Conservation (phyloP, 1,284 basidiomycete genomes). For the Sparassis latifolia region DNA sequence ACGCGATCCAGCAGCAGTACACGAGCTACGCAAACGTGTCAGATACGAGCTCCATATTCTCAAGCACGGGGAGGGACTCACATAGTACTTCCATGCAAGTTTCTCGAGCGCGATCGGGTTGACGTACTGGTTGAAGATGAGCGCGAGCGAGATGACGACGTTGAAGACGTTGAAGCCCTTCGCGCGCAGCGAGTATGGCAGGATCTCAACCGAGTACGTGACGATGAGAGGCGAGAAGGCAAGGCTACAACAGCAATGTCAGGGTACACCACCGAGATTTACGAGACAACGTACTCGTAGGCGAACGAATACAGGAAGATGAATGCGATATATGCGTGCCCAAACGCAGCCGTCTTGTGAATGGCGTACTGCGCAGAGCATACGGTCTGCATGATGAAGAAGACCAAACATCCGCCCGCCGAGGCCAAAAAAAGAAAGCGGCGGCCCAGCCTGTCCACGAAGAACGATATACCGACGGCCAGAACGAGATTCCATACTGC, state of each 20-base stretch:
- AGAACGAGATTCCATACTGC: constrained; percentile 49
- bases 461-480: constrained; percentile 39
- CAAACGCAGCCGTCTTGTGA: constrained; percentile 27
- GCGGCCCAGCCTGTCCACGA: constrained; percentile 46
- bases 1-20: constrained; percentile 29
- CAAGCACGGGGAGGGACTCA: constrained; percentile 9
- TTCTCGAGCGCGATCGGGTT: constrained; percentile 35
- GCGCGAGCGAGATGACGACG: constrained; percentile 41
- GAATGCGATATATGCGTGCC: constrained; percentile 42
- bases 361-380: constrained; percentile 34
- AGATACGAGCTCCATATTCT: neutral
- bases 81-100: constrained; percentile 32
- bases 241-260: neutral
- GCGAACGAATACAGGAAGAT: constrained; percentile 39
- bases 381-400: constrained; percentile 36
- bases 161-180: constrained; percentile 57
- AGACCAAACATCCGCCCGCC: constrained; percentile 35
- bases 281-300: constrained; percentile 30
- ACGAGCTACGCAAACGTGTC: constrained; percentile 16
- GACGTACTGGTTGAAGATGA: constrained; percentile 57
- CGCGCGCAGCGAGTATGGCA: constrained; percentile 51
- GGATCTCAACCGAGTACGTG: constrained; percentile 49
- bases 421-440: constrained; percentile 50
- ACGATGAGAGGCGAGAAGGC: constrained; percentile 10
- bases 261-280: neutral